Percentiles rank a stretch among this genome's conserved stretches.
Evolutionary conservation across 2,329 filamentous ascomycete genomes (phyloP).

Genomic region (Ceratocystis destructans): DNA sequence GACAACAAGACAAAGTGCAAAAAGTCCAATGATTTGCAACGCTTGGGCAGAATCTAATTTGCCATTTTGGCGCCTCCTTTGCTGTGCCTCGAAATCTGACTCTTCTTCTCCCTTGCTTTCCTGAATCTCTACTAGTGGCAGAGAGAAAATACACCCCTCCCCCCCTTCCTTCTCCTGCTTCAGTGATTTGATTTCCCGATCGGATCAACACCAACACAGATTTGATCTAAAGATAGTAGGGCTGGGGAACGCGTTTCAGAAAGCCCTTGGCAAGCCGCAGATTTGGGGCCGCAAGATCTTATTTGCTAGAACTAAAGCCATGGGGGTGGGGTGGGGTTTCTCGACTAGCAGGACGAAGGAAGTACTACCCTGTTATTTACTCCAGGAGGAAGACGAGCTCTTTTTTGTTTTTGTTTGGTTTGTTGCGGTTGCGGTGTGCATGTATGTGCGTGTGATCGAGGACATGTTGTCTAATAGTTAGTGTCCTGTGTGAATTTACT

Average conservation of each 20-base stretch:
- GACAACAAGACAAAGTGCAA: background rate
- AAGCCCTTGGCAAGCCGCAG: background rate
- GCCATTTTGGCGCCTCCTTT: slow-evolving; percentile 1
- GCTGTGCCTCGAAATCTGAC: background rate
- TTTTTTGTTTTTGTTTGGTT: background rate
- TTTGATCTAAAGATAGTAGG: slow-evolving; percentile 5
- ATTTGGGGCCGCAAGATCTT: slow-evolving; percentile 3
- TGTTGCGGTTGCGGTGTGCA: background rate
- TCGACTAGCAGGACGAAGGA: background rate
- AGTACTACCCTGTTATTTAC: background rate
- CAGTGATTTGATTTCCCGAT: background rate
- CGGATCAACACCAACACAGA: background rate
- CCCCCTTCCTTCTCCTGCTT: background rate
- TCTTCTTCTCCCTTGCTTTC: background rate
- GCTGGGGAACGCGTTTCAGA: slow-evolving; percentile 3
- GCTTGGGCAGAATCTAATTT: background rate
- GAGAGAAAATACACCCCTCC: background rate
- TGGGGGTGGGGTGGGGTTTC: background rate
- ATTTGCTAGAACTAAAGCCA: background rate
- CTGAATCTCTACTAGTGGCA: background rate
- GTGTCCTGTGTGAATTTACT: background rate
- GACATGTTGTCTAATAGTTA: too few relatives aligned
- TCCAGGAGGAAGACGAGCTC: background rate
- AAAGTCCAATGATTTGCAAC: slow-evolving; percentile 5
- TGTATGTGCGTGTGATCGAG: background rate